Evolutionary conservation across 148 eudicot genomes (phyloP).

Genomic region (Cornus suecica): DNA sequence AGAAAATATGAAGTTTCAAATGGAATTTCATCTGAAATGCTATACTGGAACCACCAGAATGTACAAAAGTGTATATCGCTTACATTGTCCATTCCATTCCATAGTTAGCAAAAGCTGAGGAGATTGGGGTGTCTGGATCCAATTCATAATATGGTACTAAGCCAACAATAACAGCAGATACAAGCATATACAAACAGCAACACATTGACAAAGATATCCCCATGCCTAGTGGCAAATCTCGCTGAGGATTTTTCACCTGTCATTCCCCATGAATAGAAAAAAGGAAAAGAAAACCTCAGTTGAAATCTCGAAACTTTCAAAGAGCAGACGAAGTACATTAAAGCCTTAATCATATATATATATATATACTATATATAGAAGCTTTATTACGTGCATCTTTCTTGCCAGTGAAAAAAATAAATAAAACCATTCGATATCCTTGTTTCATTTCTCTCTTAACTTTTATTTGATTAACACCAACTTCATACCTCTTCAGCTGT

Average conservation of each 20-base stretch:
- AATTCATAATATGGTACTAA: conserved; percentile 58
- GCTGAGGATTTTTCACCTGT: conserved; percentile 63
- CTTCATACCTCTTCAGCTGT: conserved; percentile 61
- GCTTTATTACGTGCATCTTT: too few species aligned
- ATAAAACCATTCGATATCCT: too few species aligned
- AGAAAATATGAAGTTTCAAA: conserved; percentile 1
- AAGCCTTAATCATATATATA: too few species aligned
- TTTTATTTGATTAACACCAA: neutral
- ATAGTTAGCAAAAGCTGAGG: conserved; percentile 63
- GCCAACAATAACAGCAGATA: conserved; percentile 63
- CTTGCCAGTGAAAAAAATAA: too few species aligned
- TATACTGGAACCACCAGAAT: too few species aligned
- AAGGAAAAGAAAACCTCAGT: too few species aligned
- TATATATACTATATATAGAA: too few species aligned
- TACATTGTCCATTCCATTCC: conserved; percentile 76
- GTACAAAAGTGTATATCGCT: conserved; percentile 11
- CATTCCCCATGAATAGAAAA: neutral
- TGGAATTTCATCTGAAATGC: conserved; percentile 1
- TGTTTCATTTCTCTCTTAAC: too few species aligned
- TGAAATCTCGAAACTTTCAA: too few species aligned
- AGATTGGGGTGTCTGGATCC: conserved; percentile 71
- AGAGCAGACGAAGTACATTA: neutral
- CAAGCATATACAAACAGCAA: conserved; percentile 63
- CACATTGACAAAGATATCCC: conserved; percentile 53
- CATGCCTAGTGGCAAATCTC: conserved; percentile 67